Conservation (phyloP, 1,139 yeast genomes). For the Yamadazyma blattariae region DNA sequence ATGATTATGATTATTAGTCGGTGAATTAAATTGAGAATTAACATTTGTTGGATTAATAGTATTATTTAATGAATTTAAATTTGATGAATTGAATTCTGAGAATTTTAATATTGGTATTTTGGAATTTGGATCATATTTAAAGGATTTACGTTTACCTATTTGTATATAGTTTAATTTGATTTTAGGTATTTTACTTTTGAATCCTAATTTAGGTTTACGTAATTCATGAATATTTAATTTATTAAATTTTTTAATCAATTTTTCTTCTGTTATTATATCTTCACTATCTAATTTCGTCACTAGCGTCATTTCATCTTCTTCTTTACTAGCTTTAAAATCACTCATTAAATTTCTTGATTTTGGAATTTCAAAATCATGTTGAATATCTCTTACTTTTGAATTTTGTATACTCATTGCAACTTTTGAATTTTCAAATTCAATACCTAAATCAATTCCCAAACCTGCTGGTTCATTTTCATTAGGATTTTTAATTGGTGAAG, state of each 20-base stretch:
- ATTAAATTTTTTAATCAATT: constrained; percentile 1
- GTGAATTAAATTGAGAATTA: constrained; percentile 4
- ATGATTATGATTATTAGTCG: background rate
- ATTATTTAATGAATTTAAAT: constrained; percentile 1
- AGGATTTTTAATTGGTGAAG: constrained; percentile 5
- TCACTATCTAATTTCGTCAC: constrained; percentile 11
- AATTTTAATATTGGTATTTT: constrained; percentile 32
- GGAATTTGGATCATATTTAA: constrained; percentile 6
- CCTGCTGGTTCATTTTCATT: constrained; percentile 14
- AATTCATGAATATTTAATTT: constrained; percentile 5
- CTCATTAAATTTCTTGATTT: constrained; percentile 10
- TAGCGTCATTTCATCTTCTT: constrained; percentile 21
- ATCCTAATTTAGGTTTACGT: constrained; percentile 3
- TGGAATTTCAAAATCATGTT: constrained; percentile 8
- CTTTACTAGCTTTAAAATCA: constrained; percentile 8
- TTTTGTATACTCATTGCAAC: constrained; percentile 37
- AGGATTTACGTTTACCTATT: background rate
- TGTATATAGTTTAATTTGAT: constrained; percentile 13
- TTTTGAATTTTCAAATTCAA: constrained; percentile 27
- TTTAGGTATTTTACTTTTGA: constrained; percentile 24
- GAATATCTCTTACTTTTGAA: constrained; percentile 25
- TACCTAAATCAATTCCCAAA: constrained; percentile 36
- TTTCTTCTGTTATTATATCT: constrained; percentile 1
- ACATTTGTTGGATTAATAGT: constrained; percentile 1
- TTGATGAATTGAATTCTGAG: constrained; percentile 4